phyloP scores from a whole-genome alignment of 192 early-diverging fungal genomes.

The Phlyctochytrium arcticum region DNA sequence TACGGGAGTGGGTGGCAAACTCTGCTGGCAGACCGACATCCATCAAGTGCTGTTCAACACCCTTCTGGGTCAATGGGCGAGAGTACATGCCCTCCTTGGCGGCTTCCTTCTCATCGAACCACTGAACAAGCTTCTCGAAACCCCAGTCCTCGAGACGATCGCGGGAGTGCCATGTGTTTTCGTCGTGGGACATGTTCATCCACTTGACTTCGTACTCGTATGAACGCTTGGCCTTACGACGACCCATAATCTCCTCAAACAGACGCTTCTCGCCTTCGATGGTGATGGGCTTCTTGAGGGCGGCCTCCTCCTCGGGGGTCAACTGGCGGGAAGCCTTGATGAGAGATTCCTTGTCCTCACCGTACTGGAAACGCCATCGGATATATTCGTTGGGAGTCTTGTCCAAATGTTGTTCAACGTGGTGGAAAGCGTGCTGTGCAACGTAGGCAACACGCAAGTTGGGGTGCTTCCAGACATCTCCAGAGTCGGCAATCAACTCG shows the following conservation, averaged over 20 bases:
- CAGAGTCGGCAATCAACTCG: slow-evolving; percentile 63
- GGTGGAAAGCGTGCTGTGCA: slow-evolving; percentile 84
- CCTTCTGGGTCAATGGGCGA: slow-evolving; percentile 63
- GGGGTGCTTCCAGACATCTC: slow-evolving; percentile 75
- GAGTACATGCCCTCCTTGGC: slow-evolving; percentile 67
- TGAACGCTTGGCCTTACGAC: slow-evolving; percentile 72
- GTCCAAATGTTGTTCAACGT: slow-evolving; percentile 78
- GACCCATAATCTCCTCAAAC: slow-evolving; percentile 62
- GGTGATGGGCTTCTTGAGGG: slow-evolving; percentile 37
- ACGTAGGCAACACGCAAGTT: slow-evolving; percentile 83
- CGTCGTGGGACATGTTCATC: slow-evolving; percentile 57
- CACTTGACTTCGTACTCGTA: slow-evolving; percentile 83
- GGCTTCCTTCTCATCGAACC: slow-evolving; percentile 75
- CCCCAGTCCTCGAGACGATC: slow-evolving; percentile 68
- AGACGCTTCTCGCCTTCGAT: slow-evolving; percentile 53
- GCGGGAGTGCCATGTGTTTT: slow-evolving; percentile 66
- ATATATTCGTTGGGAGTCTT: slow-evolving; percentile 81
- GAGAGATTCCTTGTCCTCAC: slow-evolving; percentile 71
- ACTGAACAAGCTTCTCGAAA: slow-evolving; percentile 70
- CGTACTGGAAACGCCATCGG: slow-evolving; percentile 77
- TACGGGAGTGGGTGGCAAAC: slow-evolving; percentile 73
- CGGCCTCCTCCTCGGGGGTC: slow-evolving; percentile 60
- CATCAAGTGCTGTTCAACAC: slow-evolving; percentile 64
- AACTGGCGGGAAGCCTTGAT: slow-evolving; percentile 66
- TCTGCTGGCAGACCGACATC: slow-evolving; percentile 75